phyloP scores from a whole-genome alignment of 129 eudicot genomes.

The Solidago caesia region DNA sequence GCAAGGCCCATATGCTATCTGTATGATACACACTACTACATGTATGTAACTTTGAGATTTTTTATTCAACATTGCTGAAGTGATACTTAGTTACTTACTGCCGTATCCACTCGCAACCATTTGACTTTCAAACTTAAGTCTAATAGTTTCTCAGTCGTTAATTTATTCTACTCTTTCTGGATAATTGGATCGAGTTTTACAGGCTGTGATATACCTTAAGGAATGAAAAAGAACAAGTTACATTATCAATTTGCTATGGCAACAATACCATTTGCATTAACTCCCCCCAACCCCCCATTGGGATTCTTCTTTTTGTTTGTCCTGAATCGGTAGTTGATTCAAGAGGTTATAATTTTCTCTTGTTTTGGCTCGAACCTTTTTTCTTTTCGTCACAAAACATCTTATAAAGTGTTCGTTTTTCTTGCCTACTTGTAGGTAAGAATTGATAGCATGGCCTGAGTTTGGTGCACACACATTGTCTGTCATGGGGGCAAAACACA shows the following conservation, averaged over 20 bases:
- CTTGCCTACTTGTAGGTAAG: conserved; percentile 34
- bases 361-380: neutral
- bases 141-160: neutral
- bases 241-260: neutral
- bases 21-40: neutral
- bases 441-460: conserved; percentile 18
- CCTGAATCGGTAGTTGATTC: conserved; percentile 2
- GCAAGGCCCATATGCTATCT: neutral
- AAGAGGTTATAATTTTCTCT: neutral
- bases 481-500: conserved; percentile 22
- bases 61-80: neutral
- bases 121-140: neutral
- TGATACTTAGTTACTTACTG: neutral
- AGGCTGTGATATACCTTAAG: neutral
- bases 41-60: neutral
- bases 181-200: neutral
- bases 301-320: conserved; percentile 13
- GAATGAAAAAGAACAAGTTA: conserved; percentile 4
- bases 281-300: neutral
- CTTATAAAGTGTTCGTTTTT: neutral
- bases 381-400: neutral
- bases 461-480: neutral
- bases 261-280: conserved; percentile 2
- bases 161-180: neutral
- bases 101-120: neutral